A percentile compares a stretch with the other conserved stretches of the same genome.
These are phyloP conservation scores for Sclerotinia nivalis DNA, from an alignment of 2,329 filamentous ascomycete species.

Conservation along the genomic window DNA sequence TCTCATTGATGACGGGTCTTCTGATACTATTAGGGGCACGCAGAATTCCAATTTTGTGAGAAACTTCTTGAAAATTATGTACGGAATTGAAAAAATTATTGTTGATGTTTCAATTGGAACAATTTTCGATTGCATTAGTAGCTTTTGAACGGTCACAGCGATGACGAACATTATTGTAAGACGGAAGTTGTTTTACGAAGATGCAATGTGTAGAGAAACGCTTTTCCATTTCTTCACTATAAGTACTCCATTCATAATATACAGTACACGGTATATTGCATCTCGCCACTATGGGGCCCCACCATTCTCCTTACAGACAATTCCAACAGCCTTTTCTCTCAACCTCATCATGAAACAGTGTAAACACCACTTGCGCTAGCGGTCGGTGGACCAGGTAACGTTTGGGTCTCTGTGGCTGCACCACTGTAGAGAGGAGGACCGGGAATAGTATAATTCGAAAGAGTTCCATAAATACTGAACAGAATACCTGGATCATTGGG, in stretches of 20 bases:
- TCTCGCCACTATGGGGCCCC: too few species aligned
- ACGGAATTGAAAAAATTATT: neutral
- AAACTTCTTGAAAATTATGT: too few species aligned
- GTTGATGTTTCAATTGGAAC: neutral
- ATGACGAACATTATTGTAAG: neutral
- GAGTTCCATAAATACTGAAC: constrained; percentile 44
- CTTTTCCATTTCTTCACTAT: neutral
- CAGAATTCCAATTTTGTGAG: too few species aligned
- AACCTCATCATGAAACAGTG: constrained; percentile 20
- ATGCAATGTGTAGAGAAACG: neutral
- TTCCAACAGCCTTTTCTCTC: neutral
- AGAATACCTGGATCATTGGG: constrained; percentile 47
- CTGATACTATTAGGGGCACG: too few species aligned
- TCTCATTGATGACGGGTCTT: neutral
- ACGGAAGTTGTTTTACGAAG: neutral
- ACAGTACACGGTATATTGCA: neutral
- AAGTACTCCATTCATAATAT: neutral
- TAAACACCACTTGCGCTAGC: constrained; percentile 31
- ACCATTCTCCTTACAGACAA: neutral
- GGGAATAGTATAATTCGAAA: constrained; percentile 41
- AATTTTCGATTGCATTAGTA: neutral
- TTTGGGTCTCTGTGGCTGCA: constrained; percentile 30
- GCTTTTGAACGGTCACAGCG: too few species aligned
- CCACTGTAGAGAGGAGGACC: constrained; percentile 41
- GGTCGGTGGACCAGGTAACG: constrained; percentile 30